These are phyloP conservation scores for Chlamydomonas applanata DNA, from an alignment of 139 green algal species.

Conservation along the genomic window DNA sequence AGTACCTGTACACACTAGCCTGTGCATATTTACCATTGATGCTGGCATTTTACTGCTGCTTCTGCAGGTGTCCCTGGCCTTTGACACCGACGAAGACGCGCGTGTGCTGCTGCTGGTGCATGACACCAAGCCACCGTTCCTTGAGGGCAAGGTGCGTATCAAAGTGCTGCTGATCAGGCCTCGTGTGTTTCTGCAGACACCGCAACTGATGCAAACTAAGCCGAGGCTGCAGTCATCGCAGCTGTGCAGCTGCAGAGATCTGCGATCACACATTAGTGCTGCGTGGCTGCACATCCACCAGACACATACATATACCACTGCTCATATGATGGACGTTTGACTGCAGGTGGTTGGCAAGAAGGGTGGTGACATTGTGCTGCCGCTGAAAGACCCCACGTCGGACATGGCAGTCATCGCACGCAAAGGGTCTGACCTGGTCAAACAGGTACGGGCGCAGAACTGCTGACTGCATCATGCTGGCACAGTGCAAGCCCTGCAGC, in stretches of 20 bases:
- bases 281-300: too few relatives aligned
- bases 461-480: too few relatives aligned
- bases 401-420: slow-evolving; percentile 96
- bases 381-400: slow-evolving; percentile 90
- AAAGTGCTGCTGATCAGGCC: too few relatives aligned
- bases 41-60: too few relatives aligned
- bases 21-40: too few relatives aligned
- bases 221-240: too few relatives aligned
- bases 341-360: slow-evolving; percentile 17
- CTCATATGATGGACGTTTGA: too few relatives aligned
- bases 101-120: slow-evolving; percentile 93
- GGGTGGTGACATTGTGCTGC: slow-evolving; percentile 77
- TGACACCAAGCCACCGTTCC: slow-evolving; percentile 95
- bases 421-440: slow-evolving; percentile 52
- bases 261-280: too few relatives aligned
- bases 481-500: not conserved
- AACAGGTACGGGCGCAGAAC: slow-evolving; percentile 32
- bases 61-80: slow-evolving; percentile 75
- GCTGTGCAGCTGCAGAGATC: too few relatives aligned
- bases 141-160: slow-evolving; percentile 73
- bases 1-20: too few relatives aligned
- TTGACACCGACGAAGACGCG: slow-evolving; percentile 80
- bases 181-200: not conserved
- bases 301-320: too few relatives aligned
- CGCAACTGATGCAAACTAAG: too few relatives aligned